These are phyloP conservation scores for Chrysoporthe austroafricana DNA, from an alignment of 2,329 filamentous ascomycete genomes.

Conservation along the genomic window DNA sequence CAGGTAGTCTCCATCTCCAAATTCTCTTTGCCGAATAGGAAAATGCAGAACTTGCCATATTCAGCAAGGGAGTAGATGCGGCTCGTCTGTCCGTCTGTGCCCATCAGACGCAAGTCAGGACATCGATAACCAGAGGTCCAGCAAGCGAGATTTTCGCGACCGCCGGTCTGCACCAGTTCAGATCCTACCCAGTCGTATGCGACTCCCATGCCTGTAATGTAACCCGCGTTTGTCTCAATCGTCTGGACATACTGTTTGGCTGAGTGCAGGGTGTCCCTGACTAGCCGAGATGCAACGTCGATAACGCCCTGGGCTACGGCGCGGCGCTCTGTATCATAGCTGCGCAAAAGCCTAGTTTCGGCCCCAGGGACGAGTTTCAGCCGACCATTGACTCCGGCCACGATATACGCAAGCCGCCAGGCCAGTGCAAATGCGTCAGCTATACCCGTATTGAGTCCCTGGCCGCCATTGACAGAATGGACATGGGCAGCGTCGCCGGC, in stretches of 20 bases:
- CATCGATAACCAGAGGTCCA: slow-evolving; percentile 5
- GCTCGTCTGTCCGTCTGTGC: slow-evolving; percentile 13
- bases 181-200: not conserved
- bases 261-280: slow-evolving; percentile 48
- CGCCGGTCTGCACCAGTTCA: not conserved
- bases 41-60: slow-evolving; percentile 16
- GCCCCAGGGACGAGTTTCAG: slow-evolving; percentile 31
- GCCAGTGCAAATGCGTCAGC: slow-evolving; percentile 58
- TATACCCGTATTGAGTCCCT: slow-evolving; percentile 62
- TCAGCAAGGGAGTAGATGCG: slow-evolving; percentile 13
- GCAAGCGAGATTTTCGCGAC: not conserved
- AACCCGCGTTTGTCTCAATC: slow-evolving; percentile 52
- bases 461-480: slow-evolving; percentile 58
- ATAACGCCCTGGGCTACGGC: slow-evolving; percentile 50
- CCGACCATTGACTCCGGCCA: slow-evolving; percentile 4
- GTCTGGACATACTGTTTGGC: slow-evolving; percentile 52
- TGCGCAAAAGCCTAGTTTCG: slow-evolving; percentile 40
- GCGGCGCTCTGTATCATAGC: slow-evolving; percentile 50
- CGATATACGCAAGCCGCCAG: slow-evolving; percentile 50
- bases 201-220: slow-evolving; percentile 46
- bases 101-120: not conserved
- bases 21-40: not conserved
- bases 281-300: slow-evolving; percentile 50
- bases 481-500: slow-evolving; percentile 64
- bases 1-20: slow-evolving; percentile 12